Base-by-base conservation (phyloP, 345 rosid species). In the Passiflora organensis region DNA sequence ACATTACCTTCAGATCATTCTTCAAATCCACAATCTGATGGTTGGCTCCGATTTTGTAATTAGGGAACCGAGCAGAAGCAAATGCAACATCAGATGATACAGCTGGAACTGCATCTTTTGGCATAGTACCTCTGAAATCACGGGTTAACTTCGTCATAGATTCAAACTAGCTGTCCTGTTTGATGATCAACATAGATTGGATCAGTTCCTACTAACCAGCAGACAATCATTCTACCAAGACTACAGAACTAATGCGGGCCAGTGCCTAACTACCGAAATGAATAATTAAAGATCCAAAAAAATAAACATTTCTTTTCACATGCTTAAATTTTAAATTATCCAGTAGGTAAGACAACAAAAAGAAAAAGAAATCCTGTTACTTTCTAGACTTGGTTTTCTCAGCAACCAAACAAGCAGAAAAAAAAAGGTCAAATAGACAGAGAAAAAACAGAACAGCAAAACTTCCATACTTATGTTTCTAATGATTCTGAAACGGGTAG, bases 51-150 rank as follows among this genome's bases (percentile, higher is more conserved):
- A 93, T 64, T 74, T 76, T 86, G 63, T 86, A 85, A 65, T 72
- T 83, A 15, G 95, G 96, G 75, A 93, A 89, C 62, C 88, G 81
- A 71, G 87, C 82, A 0, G 96, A 76, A 46, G 91, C 81, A 72
- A 93, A 93, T 50, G 75, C 60, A 54, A 86, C 96, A 72, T 93
- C 99, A 6, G 80, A 78, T 41, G 95, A 93, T 63, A 93, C 96
- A 43, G 82, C 81, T 5, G 82, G 75, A 44, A 79, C 73, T 13
- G 78, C 91, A 56, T 84, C 82, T 64, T 68, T 83, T 38, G 76
- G 86, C 79, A 82, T 73, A 13, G 87, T 72, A 49, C 71, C 72
- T 58, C 82, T 79, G 61, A 84, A 85, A 65, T 79, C 89, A 32
- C 87, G 84, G 69, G 74, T 69, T 38, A 82, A 68, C 74, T 86